Base-by-base conservation (phyloP, 768 basidiomycete genomes). In the Boletus barrowsii region DNA sequence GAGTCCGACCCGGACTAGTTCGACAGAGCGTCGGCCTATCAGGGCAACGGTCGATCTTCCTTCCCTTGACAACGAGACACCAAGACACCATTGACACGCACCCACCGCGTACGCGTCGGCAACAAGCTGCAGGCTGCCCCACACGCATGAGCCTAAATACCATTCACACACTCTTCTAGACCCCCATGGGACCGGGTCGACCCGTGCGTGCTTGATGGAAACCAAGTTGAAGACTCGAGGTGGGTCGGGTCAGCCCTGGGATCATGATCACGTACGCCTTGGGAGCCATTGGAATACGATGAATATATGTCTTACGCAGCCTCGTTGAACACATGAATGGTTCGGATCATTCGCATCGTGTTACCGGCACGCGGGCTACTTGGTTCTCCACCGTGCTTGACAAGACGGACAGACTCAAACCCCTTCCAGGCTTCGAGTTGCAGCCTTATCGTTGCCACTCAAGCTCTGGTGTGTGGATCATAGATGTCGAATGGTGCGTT, bases 121-220 rank as follows among this genome's bases (percentile, higher is more conserved):
- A 47, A 36, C 17, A 32, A 26, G n/a, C 32, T 36, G 41, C 35
- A 44, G 44, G 53, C 40, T 30, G 17, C 57, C 51, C 57, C 57
- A 41, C 51, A 45, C 18, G 14, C 39, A 18, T 8, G 20, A 46
- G 24, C 57, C 30, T 39, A 49, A 33, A 20, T 36, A 17, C 24
- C 37, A 24, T 48, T 48, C 36, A 26, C 33, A 14, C 36, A 14
- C 36, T 6, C 18, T 18, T 40, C 5, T 10, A 9, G 36, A 46
- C 33, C 49, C 55, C 42, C 26, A 29, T 29, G 33, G 14, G 33
- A 35, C 33, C 11, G 13, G 14, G 14, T 14, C 33, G 4, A n/a
- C 10, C n/a, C 17, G 20, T 33, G 29, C 20, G 22, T 37, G 29
- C 26, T 17, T 35, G 43, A 32, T 24, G 17, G 37, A 35, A 35